phyloP scores from a whole-genome alignment of 345 rosid genomes.

The Angophora floribunda region DNA sequence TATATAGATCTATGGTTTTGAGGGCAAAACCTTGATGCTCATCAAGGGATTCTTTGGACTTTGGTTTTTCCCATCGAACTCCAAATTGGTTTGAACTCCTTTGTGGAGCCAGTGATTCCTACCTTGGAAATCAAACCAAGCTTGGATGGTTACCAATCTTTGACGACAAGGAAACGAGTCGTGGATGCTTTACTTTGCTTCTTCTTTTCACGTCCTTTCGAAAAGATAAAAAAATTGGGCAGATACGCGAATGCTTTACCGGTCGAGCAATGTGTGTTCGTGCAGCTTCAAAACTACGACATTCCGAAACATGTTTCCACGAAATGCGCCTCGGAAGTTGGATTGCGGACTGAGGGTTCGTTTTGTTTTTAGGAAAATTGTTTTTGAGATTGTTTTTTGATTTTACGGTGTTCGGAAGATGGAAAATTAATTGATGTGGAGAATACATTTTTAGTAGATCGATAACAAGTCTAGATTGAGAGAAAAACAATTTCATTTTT shows the following conservation, averaged over 20 bases:
- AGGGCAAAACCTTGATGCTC: not conserved
- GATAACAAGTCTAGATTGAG: not conserved
- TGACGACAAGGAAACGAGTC: not conserved
- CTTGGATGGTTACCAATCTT: not conserved
- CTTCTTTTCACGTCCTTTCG: not conserved
- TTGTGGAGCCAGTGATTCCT: not conserved
- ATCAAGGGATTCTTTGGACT: not conserved
- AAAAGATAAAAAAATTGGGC: not conserved
- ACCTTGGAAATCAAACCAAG: not conserved
- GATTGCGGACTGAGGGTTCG: not conserved
- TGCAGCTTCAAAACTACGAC: not conserved
- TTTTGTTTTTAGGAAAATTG: not conserved
- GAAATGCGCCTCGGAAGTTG: not conserved
- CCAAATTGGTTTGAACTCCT: not conserved
- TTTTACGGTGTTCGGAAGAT: not conserved
- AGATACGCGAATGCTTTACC: not conserved
- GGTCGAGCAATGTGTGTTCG: not conserved
- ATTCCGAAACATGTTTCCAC: not conserved
- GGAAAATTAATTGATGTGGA: not conserved
- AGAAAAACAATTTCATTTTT: not conserved
- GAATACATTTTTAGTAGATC: not conserved
- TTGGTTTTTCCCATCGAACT: not conserved
- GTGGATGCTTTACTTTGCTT: not conserved
- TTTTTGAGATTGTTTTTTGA: not conserved
- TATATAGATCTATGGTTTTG: not conserved